Percentiles rank a stretch among this genome's conserved stretches.
Evolutionary conservation across 1,284 basidiomycete species (phyloP).

Genomic region (Serendipita sp.): DNA sequence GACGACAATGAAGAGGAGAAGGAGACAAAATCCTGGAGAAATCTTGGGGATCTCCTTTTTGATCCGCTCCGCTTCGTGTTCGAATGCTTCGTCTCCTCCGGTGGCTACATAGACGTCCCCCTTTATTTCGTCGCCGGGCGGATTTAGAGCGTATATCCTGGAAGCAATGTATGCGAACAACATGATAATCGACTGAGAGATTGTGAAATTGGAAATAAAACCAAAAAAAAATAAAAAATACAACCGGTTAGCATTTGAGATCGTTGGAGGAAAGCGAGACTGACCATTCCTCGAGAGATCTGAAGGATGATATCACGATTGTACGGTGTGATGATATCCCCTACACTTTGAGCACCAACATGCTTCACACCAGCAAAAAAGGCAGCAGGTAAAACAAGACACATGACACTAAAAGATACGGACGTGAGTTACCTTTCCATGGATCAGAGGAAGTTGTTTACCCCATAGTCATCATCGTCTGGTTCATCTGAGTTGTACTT

Average conservation of each 20-base stretch:
- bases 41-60: constrained; percentile 35
- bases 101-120: constrained; percentile 28
- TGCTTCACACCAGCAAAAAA: constrained; percentile 35
- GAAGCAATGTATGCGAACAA: constrained; percentile 35
- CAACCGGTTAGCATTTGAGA: too few relatives aligned
- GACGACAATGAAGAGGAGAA: constrained; percentile 36
- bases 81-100: constrained; percentile 26
- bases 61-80: constrained; percentile 28
- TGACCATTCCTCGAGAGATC: constrained; percentile 48
- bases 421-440: not conserved
- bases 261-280: not conserved
- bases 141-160: constrained; percentile 51
- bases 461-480: constrained; percentile 52
- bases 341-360: constrained; percentile 16
- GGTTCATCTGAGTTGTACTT: constrained; percentile 44
- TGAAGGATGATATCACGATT: constrained; percentile 32
- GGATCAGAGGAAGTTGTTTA: constrained; percentile 16
- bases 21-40: constrained; percentile 44
- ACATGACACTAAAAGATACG: constrained; percentile 33
- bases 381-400: constrained; percentile 45
- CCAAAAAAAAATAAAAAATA: too few relatives aligned
- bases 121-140: constrained; percentile 42
- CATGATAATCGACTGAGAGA: not conserved
- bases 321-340: constrained; percentile 23
- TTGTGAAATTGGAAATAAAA: too few relatives aligned